Conservation (phyloP, 257 asterid species). For the Leonotis leonurus region DNA sequence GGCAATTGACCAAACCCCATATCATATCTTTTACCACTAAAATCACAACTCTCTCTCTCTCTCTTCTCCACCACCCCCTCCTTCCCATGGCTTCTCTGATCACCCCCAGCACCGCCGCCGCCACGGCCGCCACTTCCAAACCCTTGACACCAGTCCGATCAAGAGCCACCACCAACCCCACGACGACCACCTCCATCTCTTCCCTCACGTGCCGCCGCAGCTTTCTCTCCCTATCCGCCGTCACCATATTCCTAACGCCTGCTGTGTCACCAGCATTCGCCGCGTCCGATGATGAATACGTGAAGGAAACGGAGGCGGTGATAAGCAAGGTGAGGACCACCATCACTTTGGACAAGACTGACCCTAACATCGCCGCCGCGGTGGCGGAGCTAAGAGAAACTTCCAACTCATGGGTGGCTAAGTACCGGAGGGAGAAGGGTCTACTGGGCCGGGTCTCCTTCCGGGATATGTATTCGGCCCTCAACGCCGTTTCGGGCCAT, state of each 20-base stretch:
- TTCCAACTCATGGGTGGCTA: slow-evolving; percentile 92
- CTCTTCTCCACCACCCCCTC: not conserved
- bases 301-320: slow-evolving; percentile 60
- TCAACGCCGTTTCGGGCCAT: slow-evolving; percentile 93
- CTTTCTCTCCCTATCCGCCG: slow-evolving; percentile 45
- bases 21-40: slow-evolving; percentile 21
- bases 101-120: slow-evolving; percentile 42
- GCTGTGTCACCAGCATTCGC: slow-evolving; percentile 36
- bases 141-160: slow-evolving; percentile 33
- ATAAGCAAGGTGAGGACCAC: slow-evolving; percentile 64
- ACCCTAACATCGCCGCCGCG: slow-evolving; percentile 59
- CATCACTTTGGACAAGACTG: slow-evolving; percentile 51
- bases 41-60: not conserved
- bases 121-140: slow-evolving; percentile 37
- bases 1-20: slow-evolving; percentile 28
- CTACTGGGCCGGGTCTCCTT: slow-evolving; percentile 72
- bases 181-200: slow-evolving; percentile 8
- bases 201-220: slow-evolving; percentile 40
- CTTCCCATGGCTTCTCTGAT: slow-evolving; percentile 52
- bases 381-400: slow-evolving; percentile 71
- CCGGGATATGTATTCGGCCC: slow-evolving; percentile 88
- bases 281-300: slow-evolving; percentile 63
- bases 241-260: slow-evolving; percentile 25
- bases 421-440: slow-evolving; percentile 76
- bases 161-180: slow-evolving; percentile 16